Conservation (phyloP, 1,139 yeast species). For the Geotrichum europaeum region DNA sequence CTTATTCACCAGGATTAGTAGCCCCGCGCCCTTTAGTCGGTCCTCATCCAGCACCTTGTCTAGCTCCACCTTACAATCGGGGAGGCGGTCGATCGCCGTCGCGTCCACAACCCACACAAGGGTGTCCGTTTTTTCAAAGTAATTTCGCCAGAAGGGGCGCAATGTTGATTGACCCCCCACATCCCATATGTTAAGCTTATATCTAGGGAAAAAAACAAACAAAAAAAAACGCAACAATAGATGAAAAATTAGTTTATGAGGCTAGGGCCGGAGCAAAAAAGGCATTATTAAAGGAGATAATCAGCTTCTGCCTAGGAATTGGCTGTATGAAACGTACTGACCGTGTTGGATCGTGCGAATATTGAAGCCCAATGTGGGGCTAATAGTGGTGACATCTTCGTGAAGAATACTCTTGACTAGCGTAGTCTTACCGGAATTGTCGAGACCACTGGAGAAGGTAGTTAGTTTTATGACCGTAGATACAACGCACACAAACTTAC, state of each 20-base stretch:
- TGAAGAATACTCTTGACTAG: constrained; percentile 49
- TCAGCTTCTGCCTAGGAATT: too few relatives aligned
- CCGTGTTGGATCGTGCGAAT: constrained; percentile 44
- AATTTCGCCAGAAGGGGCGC: constrained; percentile 84
- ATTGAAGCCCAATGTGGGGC: constrained; percentile 63
- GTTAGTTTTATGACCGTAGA: neutral
- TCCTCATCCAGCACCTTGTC: neutral
- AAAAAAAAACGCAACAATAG: neutral
- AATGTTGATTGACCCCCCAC: constrained; percentile 81
- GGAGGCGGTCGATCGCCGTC: constrained; percentile 52
- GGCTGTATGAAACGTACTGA: constrained; percentile 18
- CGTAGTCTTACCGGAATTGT: constrained; percentile 84
- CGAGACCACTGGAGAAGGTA: constrained; percentile 51
- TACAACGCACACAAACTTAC: constrained; percentile 23
- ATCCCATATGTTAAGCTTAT: constrained; percentile 54
- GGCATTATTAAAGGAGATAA: neutral
- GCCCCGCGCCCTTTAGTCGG: constrained; percentile 46
- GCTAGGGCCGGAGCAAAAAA: neutral
- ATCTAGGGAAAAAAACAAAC: constrained; percentile 34
- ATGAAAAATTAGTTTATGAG: neutral
- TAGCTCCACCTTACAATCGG: constrained; percentile 62
- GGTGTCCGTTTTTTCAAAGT: constrained; percentile 78
- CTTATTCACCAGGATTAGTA: constrained; percentile 43
- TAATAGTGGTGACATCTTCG: constrained; percentile 41
- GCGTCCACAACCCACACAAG: constrained; percentile 92